These are phyloP conservation scores for Podospora comata DNA, from an alignment of 495 filamentous ascomycete species.

Conservation along the genomic window DNA sequence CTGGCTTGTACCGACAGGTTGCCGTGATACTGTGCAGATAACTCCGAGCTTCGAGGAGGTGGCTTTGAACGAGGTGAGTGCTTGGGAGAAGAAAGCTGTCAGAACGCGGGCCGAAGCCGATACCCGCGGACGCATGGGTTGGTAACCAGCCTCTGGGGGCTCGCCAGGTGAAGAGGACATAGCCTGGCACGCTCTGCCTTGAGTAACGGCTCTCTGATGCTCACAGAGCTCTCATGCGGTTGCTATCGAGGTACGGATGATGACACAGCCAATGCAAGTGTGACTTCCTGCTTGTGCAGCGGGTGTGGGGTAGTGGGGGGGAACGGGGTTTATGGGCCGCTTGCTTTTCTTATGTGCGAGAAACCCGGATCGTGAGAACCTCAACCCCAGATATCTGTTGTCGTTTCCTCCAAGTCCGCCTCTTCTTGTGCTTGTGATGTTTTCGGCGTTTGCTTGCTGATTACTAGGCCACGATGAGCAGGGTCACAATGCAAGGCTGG, in stretches of 20 bases:
- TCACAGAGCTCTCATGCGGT: not conserved
- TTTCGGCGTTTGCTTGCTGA: too few species aligned
- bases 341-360: not conserved
- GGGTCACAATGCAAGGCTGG: too few species aligned
- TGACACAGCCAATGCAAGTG: not conserved
- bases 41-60: constrained; percentile 58
- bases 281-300: not conserved
- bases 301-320: not conserved
- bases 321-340: not conserved
- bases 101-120: not conserved
- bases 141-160: not conserved
- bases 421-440: not conserved
- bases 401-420: not conserved
- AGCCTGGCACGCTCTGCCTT: not conserved
- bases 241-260: not conserved
- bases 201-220: not conserved
- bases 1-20: not conserved
- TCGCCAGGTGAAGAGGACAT: not conserved
- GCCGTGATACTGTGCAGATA: constrained; percentile 40
- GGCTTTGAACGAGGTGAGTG: constrained; percentile 56
- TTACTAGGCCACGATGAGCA: too few species aligned
- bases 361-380: not conserved
- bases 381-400: not conserved
- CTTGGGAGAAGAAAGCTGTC: constrained; percentile 40
- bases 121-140: not conserved